These are phyloP conservation scores for Seiridium cupressi DNA, from an alignment of 2,329 filamentous ascomycete genomes.

Conservation along the genomic window DNA sequence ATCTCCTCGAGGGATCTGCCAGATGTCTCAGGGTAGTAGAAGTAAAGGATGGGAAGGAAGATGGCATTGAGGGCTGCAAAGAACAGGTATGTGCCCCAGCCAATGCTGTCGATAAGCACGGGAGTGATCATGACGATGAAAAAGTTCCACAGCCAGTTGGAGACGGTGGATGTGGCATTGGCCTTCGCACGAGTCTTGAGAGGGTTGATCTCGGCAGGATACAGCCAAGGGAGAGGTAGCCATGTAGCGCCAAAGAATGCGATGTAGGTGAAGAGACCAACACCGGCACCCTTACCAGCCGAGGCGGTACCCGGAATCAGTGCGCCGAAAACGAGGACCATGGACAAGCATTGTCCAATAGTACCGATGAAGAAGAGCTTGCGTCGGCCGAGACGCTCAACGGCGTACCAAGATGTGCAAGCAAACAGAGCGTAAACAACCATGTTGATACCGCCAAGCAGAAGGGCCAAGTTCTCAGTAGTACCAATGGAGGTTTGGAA, in stretches of 20 bases:
- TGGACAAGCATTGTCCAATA: constrained; percentile 49
- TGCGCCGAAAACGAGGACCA: constrained; percentile 59
- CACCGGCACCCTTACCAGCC: constrained; percentile 65
- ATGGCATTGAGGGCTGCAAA: constrained; percentile 31
- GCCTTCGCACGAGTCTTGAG: constrained; percentile 45
- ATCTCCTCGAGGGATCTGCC: constrained; percentile 53
- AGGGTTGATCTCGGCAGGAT: constrained; percentile 53
- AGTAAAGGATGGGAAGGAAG: constrained; percentile 40
- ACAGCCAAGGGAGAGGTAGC: constrained; percentile 62
- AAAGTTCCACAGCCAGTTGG: constrained; percentile 53
- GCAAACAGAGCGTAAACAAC: constrained; percentile 62
- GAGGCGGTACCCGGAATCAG: constrained; percentile 64
- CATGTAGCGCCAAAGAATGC: constrained; percentile 66
- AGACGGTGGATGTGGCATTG: constrained; percentile 55
- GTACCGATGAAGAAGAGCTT: constrained; percentile 44
- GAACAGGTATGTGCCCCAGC: constrained; percentile 55
- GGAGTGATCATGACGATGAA: constrained; percentile 62
- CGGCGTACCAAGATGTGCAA: constrained; percentile 53
- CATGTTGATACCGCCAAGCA: constrained; percentile 54
- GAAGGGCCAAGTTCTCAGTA: constrained; percentile 43
- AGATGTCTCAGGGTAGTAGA: constrained; percentile 52
- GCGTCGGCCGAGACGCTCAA: constrained; percentile 44
- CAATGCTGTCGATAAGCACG: constrained; percentile 57
- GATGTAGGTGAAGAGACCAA: constrained; percentile 68
- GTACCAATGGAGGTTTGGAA: constrained; percentile 44